Conservation (phyloP, 176 grass and related monocot genomes). For the Aegilops bicornis region DNA sequence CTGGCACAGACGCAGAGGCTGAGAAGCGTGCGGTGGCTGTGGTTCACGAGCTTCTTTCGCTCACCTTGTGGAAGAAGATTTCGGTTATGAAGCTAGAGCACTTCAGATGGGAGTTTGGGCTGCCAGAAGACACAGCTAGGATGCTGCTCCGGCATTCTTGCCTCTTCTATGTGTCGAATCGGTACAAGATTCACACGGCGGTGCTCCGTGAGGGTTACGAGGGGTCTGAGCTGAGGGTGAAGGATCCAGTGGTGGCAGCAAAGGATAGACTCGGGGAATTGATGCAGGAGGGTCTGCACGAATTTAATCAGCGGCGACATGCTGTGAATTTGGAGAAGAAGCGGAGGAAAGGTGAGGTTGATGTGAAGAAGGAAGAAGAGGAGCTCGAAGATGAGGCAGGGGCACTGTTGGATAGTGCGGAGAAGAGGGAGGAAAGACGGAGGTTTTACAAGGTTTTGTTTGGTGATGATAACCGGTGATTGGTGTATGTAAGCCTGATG, state of each 20-base stretch:
- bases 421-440: conserved; percentile 76
- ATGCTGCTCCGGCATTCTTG: conserved; percentile 67
- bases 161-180: conserved; percentile 87
- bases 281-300: conserved; percentile 91
- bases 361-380: conserved; percentile 52
- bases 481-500: not conserved
- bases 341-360: conserved; percentile 72
- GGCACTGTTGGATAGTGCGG: conserved; percentile 30
- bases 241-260: conserved; percentile 65
- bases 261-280: conserved; percentile 84
- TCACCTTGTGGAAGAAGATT: conserved; percentile 78
- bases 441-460: conserved; percentile 81
- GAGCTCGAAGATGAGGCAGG: conserved; percentile 27
- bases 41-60: conserved; percentile 80
- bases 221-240: conserved; percentile 64
- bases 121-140: conserved; percentile 54
- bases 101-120: conserved; percentile 75
- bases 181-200: conserved; percentile 81
- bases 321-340: conserved; percentile 73
- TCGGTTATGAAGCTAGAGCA: conserved; percentile 88
- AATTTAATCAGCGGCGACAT: conserved; percentile 59
- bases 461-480: conserved; percentile 42
- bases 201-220: conserved; percentile 72
- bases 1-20: not conserved
- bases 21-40: conserved; percentile 67